Evolutionary conservation across 345 rosid species (phyloP), one percentile per base, ranked within the genome.

Genomic region (Gossypium arboreum): DNA sequence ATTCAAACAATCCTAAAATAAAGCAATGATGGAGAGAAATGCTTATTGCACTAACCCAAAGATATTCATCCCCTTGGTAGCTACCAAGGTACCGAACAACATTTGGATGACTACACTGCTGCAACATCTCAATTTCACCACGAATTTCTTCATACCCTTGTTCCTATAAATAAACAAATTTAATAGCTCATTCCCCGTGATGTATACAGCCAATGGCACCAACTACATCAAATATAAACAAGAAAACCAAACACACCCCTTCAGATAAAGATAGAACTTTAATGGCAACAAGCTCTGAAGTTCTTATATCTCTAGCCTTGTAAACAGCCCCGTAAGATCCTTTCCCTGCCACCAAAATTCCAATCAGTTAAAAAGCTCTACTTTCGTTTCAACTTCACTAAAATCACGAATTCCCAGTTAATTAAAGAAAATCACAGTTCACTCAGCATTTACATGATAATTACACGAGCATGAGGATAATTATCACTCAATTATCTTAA

Each of bases 51-150:
- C 90, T 79, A 82, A 91, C 98, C 99, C 65, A 60, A 60, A 60
- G 65, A 60, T 60, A 60, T 60, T 60, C 65, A 13, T 60, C 65
- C 41, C 65, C 65, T 27, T 60, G 65, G 39, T 60, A 60, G 65
- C 65, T 60, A 3, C 65, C 65, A 60, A 60, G 65, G 43, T 93
- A 93, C 12, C 98, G 88, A n/a, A 95, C 99, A 75, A 93, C 98
- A 84, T 95, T 95, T 13, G 98, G 97, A 86, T 95, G 97, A 77
- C 85, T 93, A 59, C 64, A 59, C 13, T 59, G 99, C 85, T 93
- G 99, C 87, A 95, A 77, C 99, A 95, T 95, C 93, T 95, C 99
- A 76, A 95, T 95, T 84, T 95, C 99, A 25, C 98, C 98, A 11
- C 99, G 88, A 50, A 95, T 93, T 83, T 95, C 99, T 84, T 95